Base-by-base conservation (phyloP, 495 filamentous ascomycete genomes). In the Parachaetomium inaequale region DNA sequence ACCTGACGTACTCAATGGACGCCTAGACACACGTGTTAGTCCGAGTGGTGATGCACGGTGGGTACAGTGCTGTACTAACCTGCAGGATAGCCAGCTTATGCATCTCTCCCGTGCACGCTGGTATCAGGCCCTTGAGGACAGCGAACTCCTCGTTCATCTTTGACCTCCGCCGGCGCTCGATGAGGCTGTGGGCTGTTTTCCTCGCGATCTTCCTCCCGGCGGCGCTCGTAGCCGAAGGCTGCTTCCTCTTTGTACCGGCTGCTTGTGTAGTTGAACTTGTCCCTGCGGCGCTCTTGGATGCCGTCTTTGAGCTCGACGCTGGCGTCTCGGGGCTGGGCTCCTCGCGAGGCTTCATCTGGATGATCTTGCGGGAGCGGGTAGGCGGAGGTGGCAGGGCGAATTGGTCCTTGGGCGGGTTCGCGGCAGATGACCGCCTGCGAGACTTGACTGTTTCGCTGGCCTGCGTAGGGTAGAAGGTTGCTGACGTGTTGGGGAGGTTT, bases 91-190 rank as follows among this genome's bases (percentile, higher is more conserved):
- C 92, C 52, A 98, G 81, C 78, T 98, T 98, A 75, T 98, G 94
- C 94, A 98, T 98, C 69, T 96, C 92, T 15, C 92, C 91, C 8
- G 77, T 78, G 69, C 94, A 98, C 1, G 94, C 95, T 1, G 95
- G 95, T 65, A 98, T 96, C 88, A 98, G 89, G 70, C 88, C 85
- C 77, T 97, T 98, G 61, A 98, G 77, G 17, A 94, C 88, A 1
- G 84, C 88, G 77, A 98, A 98, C 74, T 98, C 94, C 69, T 98
- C 94, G 68, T 98, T 98, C 94, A 98, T 98, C 80, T 98, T 98
- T 6, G 90, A 96, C 53, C 94, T 81, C 64, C 94, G 79, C 51
- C 95, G 78, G 17, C 94, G 83, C 76, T 98, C 94, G 69, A 98
- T 98, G 66, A 98, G 73, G 66, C 91, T 96, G 68, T 98, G 94